Evolutionary conservation across 495 filamentous ascomycete genomes (phyloP).

Genomic region (Daldinia decipiens): DNA sequence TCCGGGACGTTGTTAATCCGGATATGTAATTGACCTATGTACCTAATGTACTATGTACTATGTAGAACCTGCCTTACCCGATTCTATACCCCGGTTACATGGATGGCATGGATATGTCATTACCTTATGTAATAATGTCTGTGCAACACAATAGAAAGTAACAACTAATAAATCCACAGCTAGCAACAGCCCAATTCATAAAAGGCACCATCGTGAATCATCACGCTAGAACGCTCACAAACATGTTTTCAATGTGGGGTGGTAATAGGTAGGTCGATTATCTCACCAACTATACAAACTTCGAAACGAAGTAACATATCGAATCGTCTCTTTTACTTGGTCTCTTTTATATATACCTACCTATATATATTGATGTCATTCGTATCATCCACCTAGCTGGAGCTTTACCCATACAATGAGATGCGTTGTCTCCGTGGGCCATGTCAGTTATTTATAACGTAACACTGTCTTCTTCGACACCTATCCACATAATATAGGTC

Average conservation of each 20-base stretch:
- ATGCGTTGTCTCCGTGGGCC: conserved; percentile 22
- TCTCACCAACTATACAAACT: conserved; percentile 14
- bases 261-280: conserved; percentile 19
- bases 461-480: conserved; percentile 15
- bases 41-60: too few species aligned
- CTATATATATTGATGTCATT: conserved; percentile 2
- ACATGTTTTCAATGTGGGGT: conserved; percentile 18
- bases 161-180: conserved; percentile 5
- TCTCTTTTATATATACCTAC: conserved; percentile 15
- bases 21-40: not conserved
- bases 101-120: too few species aligned
- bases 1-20: conserved; percentile 9
- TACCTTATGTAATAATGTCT: conserved; percentile 7
- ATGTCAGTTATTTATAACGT: conserved; percentile 21
- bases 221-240: conserved; percentile 4
- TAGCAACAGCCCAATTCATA: not conserved
- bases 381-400: conserved; percentile 2
- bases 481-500: conserved; percentile 1
- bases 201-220: conserved; percentile 3
- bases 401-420: conserved; percentile 5
- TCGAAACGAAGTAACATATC: conserved; percentile 19
- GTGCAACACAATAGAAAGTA: conserved; percentile 2
- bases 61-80: too few species aligned
- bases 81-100: too few species aligned
- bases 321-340: conserved; percentile 5